Conservation (phyloP, 441 rosid species). For the Adansonia gregorii region DNA sequence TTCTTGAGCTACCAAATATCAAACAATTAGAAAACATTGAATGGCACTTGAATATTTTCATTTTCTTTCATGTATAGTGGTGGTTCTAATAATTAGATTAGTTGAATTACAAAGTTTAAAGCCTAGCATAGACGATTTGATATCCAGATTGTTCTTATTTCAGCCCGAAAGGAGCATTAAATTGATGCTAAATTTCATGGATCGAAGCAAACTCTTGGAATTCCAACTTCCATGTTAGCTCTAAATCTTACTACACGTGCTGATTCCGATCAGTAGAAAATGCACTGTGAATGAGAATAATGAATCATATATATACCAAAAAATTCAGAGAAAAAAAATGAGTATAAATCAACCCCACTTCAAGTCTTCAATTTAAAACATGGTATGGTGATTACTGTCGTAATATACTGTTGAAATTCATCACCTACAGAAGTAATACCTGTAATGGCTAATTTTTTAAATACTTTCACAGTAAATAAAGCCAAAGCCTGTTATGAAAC, state of each 20-base stretch:
- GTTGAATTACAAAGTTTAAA: neutral
- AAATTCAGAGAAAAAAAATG: too few species aligned
- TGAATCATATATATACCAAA: neutral
- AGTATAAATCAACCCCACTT: neutral
- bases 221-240: neutral
- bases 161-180: neutral
- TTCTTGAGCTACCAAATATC: slow-evolving; percentile 16
- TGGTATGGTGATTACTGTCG: neutral
- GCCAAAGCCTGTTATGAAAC: neutral
- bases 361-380: neutral
- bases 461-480: neutral
- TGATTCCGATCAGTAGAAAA: neutral
- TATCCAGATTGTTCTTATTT: neutral
- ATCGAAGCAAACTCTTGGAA: neutral
- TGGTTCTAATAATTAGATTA: neutral
- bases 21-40: neutral
- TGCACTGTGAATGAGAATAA: neutral
- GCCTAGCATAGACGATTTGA: neutral
- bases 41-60: neutral
- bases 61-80: neutral
- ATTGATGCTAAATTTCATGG: neutral
- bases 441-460: too few species aligned
- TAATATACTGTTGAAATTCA: neutral
- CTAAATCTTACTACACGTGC: neutral
- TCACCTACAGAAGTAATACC: too few species aligned